A percentile compares a stretch with the other conserved stretches of the same genome.
Evolutionary conservation across 441 rosid species (phyloP).

Genomic region (Euphorbia celastroides): DNA sequence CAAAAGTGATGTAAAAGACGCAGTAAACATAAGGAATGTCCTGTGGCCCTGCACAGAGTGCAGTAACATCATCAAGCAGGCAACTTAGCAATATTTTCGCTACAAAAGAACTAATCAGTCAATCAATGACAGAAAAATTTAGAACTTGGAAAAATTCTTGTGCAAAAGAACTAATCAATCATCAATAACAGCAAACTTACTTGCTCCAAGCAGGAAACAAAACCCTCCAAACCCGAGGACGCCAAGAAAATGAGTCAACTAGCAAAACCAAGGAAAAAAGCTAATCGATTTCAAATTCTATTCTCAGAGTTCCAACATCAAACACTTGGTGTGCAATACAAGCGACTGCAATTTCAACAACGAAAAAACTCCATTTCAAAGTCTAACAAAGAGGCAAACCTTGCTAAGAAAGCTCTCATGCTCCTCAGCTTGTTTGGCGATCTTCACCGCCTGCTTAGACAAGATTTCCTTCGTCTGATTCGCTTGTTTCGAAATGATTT

Average conservation of each 20-base stretch:
- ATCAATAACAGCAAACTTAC: conserved; percentile 45
- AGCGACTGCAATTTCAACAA: no score
- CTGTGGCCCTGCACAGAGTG: conserved; percentile 61
- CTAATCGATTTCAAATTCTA: background rate
- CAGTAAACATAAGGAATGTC: conserved; percentile 84
- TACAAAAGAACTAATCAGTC: background rate
- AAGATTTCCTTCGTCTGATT: conserved; percentile 73
- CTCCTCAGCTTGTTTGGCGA: conserved; percentile 90
- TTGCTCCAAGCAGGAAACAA: conserved; percentile 88
- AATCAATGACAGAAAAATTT: no score
- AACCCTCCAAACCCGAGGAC: conserved; percentile 93
- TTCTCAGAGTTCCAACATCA: background rate
- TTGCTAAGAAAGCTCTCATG: conserved; percentile 82
- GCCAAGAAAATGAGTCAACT: conserved; percentile 90
- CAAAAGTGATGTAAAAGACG: conserved; percentile 69
- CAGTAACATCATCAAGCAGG: conserved; percentile 6
- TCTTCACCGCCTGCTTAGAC: conserved; percentile 88
- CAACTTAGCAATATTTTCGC: conserved; percentile 10
- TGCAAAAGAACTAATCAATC: no score
- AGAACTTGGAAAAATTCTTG: no score
- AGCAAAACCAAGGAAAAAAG: background rate
- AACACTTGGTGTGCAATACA: no score
- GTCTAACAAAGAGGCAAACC: conserved; percentile 26
- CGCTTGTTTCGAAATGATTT: no score
- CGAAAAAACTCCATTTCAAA: background rate